A percentile compares a stretch with the other conserved stretches of the same genome.
These are phyloP conservation scores for Zizania palustris DNA, from an alignment of 202 grass and related monocot species.

Conservation along the genomic window DNA sequence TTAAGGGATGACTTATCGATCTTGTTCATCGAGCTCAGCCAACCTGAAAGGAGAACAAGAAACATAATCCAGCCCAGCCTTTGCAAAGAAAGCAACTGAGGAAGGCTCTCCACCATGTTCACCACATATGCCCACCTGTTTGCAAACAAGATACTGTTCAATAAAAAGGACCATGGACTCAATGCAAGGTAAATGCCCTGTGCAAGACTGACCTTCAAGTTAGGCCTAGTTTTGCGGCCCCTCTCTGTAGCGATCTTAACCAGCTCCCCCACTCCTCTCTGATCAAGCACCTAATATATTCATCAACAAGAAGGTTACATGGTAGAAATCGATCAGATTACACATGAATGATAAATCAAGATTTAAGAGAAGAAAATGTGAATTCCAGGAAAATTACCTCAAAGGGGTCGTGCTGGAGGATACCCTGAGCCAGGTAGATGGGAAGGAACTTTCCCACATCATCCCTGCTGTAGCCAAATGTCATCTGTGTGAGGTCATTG, in stretches of 20 bases:
- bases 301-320: slow-evolving; percentile 11
- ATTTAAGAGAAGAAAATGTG: slow-evolving; percentile 7
- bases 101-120: slow-evolving; percentile 97
- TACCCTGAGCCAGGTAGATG: slow-evolving; percentile 82
- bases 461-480: slow-evolving; percentile 98
- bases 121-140: slow-evolving; percentile 92
- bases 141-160: slow-evolving; percentile 22
- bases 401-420: slow-evolving; percentile 97
- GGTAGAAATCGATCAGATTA: neutral
- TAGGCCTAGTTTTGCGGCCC: slow-evolving; percentile 78
- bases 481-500: slow-evolving; percentile 99
- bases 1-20: neutral
- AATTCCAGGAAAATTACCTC: slow-evolving; percentile 59
- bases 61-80: slow-evolving; percentile 88
- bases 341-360: neutral
- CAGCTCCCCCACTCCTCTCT: slow-evolving; percentile 87
- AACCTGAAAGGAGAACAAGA: slow-evolving; percentile 99
- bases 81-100: slow-evolving; percentile 93
- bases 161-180: slow-evolving; percentile 24
- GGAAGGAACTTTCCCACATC: slow-evolving; percentile 96
- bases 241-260: slow-evolving; percentile 81
- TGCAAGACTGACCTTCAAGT: slow-evolving; percentile 75
- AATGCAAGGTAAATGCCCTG: neutral
- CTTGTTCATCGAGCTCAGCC: neutral
- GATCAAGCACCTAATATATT: slow-evolving; percentile 80